A percentile compares a stretch with the other conserved stretches of the same genome.
phyloP scores from a whole-genome alignment of 106 monocot species.

The Dioscorea zingiberensis region DNA sequence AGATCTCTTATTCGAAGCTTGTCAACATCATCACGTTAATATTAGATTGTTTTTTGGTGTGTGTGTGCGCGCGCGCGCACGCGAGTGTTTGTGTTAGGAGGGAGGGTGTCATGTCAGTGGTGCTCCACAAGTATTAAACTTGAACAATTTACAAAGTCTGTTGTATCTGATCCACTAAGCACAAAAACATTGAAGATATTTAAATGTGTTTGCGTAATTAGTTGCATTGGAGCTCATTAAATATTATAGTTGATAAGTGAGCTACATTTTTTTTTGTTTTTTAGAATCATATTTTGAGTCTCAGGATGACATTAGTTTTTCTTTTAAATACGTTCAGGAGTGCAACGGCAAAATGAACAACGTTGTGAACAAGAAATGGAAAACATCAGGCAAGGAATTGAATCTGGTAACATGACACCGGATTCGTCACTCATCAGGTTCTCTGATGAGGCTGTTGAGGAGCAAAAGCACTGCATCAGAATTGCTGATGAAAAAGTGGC shows the following conservation, averaged over 20 bases:
- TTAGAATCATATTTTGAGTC: not conserved
- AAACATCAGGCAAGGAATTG: conserved; percentile 57
- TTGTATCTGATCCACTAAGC: not conserved
- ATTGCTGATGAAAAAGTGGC: conserved; percentile 95
- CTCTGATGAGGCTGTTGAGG: conserved; percentile 90
- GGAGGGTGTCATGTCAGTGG: too few species aligned
- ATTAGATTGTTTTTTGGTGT: too few species aligned
- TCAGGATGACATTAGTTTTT: not conserved
- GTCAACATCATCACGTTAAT: too few species aligned
- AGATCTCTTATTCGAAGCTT: too few species aligned
- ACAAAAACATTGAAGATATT: not conserved
- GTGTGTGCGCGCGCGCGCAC: too few species aligned
- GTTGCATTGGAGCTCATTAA: not conserved
- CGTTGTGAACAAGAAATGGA: conserved; percentile 87
- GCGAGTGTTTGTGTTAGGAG: too few species aligned
- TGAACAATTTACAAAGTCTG: too few species aligned
- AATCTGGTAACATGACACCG: conserved; percentile 48
- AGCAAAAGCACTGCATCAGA: conserved; percentile 79
- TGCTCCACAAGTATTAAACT: too few species aligned
- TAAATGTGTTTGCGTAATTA: not conserved
- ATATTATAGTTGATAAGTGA: not conserved
- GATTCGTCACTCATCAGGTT: conserved; percentile 65
- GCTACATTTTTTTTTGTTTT: too few species aligned
- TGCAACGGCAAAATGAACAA: conserved; percentile 76
- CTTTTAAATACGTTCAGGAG: conserved; percentile 28